Evolutionary conservation across 2,329 filamentous ascomycete species (phyloP), one percentile per base, ranked within the genome.

Genomic region (Sclerotinia subarctica): DNA sequence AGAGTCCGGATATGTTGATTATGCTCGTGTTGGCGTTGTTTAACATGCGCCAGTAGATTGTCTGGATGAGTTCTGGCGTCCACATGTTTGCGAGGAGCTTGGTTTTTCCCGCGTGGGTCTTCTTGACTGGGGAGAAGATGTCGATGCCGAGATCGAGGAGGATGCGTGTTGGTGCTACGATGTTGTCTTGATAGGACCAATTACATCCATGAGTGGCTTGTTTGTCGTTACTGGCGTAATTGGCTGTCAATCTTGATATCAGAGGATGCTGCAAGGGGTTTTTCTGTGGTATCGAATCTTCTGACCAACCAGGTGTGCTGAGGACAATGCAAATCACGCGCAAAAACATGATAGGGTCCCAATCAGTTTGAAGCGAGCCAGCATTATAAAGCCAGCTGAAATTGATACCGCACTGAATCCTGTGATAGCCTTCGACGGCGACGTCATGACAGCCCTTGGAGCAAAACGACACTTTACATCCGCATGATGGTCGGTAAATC

Each of bases 31-130:
- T 75, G 0, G 74, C 72, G 32, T 77, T 77, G 35, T 76, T 77
- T 3, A 74, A 69, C 19, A 76, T 46, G 3, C 74, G 67, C 72
- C 72, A 75, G 51, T 64, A 69, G 8, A 75, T 72, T 0, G 75
- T 76, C 51, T 76, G 73, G 13, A 76, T 72, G 2, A 74, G 69
- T 62, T 75, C 75, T 0, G 64, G 75, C 5, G 68, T 70, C 69
- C 70, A 73, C 6, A 56, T 46, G 35, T 60, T 67, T 26, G 49
- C 38, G 5, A 26, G 15, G n/a, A 51, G 13, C n/a, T 63, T 63
- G 29, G 5, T 42, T 24, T 44, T 46, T 2, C 46, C 64, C 21
- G 42, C 21, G 5, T 53, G 8, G 26, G 8, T 26, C 15, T 62
- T 49, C 26, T 66, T 21, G 1, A 19, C 4, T 2, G 69, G 59